phyloP scores from a whole-genome alignment of 352 stramenopile genomes.

The Aphanomyces euteiches region DNA sequence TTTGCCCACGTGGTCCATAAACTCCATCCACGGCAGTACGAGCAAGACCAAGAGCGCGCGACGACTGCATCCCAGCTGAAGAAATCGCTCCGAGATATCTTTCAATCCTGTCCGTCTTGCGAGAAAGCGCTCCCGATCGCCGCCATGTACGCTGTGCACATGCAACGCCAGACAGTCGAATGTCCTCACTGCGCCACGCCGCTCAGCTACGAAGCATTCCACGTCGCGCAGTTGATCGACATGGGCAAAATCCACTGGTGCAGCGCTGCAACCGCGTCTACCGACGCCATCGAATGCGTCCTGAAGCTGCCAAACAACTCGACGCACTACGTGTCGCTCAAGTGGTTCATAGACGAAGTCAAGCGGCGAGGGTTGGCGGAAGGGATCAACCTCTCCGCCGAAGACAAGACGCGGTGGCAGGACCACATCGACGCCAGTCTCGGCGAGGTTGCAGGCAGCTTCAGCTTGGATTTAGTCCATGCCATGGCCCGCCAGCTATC shows the following conservation, averaged over 20 bases:
- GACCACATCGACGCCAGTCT: background rate
- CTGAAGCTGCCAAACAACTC: constrained; percentile 6
- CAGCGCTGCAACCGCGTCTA: too few species aligned
- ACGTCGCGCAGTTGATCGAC: background rate
- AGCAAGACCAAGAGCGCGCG: background rate
- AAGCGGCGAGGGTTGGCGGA: background rate
- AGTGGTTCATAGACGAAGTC: background rate
- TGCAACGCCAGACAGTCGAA: background rate
- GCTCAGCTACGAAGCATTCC: constrained; percentile 2
- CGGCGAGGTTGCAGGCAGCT: background rate
- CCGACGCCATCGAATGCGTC: background rate
- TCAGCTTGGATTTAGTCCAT: constrained; percentile 21
- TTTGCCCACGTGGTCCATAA: constrained; percentile 28
- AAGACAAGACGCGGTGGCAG: background rate
- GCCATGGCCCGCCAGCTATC: constrained; percentile 26
- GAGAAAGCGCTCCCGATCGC: background rate
- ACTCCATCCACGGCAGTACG: constrained; percentile 19
- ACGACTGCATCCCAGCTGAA: background rate
- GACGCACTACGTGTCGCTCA: background rate
- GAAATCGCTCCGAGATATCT: background rate
- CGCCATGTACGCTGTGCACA: constrained; percentile 25
- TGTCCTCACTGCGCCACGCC: constrained; percentile 1
- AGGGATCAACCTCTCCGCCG: background rate
- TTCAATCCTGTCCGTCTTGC: constrained; percentile 8
- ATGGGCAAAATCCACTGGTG: background rate